phyloP scores from a whole-genome alignment of 495 filamentous ascomycete species.

The Aspergillus cavernicola region DNA sequence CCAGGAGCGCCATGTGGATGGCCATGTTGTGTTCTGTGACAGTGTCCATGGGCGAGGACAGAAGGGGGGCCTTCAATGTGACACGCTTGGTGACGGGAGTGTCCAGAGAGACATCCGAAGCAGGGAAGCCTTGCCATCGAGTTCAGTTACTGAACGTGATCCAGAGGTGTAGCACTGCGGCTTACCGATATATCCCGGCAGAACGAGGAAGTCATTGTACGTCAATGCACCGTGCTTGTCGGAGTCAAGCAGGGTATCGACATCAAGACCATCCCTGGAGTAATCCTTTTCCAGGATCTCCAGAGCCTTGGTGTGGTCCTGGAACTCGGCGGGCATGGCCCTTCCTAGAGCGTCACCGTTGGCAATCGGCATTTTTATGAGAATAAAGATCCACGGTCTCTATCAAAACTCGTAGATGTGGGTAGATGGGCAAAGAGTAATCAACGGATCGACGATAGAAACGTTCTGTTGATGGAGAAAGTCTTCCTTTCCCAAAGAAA shows the following conservation, averaged over 20 bases:
- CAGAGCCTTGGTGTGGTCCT: constrained; percentile 64
- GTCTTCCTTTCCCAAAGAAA: constrained; percentile 53
- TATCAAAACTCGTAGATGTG: constrained; percentile 22
- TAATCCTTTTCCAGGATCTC: constrained; percentile 71
- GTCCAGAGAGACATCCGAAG: constrained; percentile 83
- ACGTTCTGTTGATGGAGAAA: constrained; percentile 52
- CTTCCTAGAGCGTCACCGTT: constrained; percentile 55
- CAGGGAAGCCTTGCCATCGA: constrained; percentile 66
- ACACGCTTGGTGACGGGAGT: constrained; percentile 92
- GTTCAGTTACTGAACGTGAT: constrained; percentile 52
- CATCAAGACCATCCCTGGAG: constrained; percentile 75
- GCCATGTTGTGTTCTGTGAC: constrained; percentile 99
- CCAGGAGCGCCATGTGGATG: constrained; percentile 96
- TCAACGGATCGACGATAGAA: constrained; percentile 44
- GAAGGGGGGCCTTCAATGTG: constrained; percentile 86
- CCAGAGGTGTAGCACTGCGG: constrained; percentile 8
- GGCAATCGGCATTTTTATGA: constrained; percentile 61
- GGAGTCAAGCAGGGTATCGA: constrained; percentile 78
- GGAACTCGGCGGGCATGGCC: constrained; percentile 44
- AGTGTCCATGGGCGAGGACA: constrained; percentile 99
- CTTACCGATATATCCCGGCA: constrained; percentile 65
- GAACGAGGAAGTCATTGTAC: constrained; percentile 69
- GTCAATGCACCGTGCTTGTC: constrained; percentile 86
- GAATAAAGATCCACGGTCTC: constrained; percentile 25
- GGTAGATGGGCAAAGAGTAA: constrained; percentile 22